Conservation (phyloP, 441 rosid genomes). For the Mallotus japonicus region DNA sequence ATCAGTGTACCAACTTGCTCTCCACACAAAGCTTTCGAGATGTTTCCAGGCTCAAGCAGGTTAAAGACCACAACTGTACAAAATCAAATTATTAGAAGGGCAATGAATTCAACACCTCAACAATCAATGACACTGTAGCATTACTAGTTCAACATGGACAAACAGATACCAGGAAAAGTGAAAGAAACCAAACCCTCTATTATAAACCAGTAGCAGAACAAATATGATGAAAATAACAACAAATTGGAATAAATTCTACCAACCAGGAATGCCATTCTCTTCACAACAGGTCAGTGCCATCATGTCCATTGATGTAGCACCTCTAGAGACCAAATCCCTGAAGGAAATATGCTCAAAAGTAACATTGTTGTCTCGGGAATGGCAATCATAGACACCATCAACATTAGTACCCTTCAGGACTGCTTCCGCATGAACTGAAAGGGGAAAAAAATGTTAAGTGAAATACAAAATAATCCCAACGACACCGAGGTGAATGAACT, state of each 20-base stretch:
- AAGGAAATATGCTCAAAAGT: slow-evolving; percentile 49
- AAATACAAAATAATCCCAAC: slow-evolving; percentile 1
- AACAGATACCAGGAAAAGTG: too few relatives aligned
- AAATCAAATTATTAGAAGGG: slow-evolving; percentile 5
- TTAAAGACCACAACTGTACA: slow-evolving; percentile 56
- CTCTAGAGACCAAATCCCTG: slow-evolving; percentile 49
- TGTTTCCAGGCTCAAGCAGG: slow-evolving; percentile 55
- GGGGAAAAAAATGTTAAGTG: neutral
- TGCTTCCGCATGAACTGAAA: slow-evolving; percentile 60
- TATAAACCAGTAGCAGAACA: neutral
- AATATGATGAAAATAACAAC: neutral
- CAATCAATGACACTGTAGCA: neutral
- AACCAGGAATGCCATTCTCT: slow-evolving; percentile 69
- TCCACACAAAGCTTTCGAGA: slow-evolving; percentile 63
- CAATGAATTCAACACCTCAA: neutral
- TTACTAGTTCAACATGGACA: neutral
- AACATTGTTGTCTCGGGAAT: slow-evolving; percentile 38
- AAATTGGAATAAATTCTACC: slow-evolving; percentile 8
- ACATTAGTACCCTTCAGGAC: slow-evolving; percentile 59
- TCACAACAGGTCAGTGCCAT: slow-evolving; percentile 63
- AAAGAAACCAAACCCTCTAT: neutral
- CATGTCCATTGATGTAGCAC: slow-evolving; percentile 50
- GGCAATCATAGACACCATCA: slow-evolving; percentile 50
- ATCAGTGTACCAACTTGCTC: slow-evolving; percentile 47
- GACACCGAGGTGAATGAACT: neutral